Evolutionary conservation across 176 grass and related monocot species (phyloP), one percentile per base, ranked within the genome.

Genomic region (Rhipidocladum racemiflorum): DNA sequence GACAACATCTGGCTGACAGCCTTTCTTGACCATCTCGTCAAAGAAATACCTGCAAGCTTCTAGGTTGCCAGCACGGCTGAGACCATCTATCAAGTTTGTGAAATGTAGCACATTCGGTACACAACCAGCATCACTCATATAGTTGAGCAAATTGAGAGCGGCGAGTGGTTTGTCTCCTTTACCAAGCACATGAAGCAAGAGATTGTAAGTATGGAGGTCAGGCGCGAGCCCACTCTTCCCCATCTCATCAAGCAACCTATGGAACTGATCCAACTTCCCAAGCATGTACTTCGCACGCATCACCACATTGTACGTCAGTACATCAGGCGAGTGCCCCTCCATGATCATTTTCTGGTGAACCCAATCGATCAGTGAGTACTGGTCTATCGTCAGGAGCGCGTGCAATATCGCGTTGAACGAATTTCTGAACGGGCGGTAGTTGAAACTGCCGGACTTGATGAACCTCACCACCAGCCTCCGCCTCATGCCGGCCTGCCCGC

Each of bases 241-340:
- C 95, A 97, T 97, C 81, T 97, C 95, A 86, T 92, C 88, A 63
- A 97, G 81, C 25, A 97, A 82, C 32, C 79, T 80, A 84, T 94
- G 95, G 63, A 94, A 94, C 16, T 97, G 84, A 81, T 94, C 92
- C 69, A 94, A 75, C 61, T 92, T 97, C 35, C 95, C 90, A 18
- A 97, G 70, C 89, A 94, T 88, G 84, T 97, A 97, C 82, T 94
- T 97, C 77, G 95, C 90, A 81, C 90, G 92, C 95, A 97, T 81
- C 34, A 97, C 77, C 69, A 97, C 81, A 23, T 97, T 97, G 83
- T 94, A 97, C 9, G 95, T 97, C 87, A 97, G 82, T 49, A 97
- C 72, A 42, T 97, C 92, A 51, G 95, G 95, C 0, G 60, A 78
- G 65, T 92, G 76, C n/a, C 92, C 92, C 54, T 94, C 88, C 2